Evolutionary conservation across 1,284 basidiomycete species (phyloP), one percentile per base, ranked within the genome.

Genomic region (Ganoderma boninense): DNA sequence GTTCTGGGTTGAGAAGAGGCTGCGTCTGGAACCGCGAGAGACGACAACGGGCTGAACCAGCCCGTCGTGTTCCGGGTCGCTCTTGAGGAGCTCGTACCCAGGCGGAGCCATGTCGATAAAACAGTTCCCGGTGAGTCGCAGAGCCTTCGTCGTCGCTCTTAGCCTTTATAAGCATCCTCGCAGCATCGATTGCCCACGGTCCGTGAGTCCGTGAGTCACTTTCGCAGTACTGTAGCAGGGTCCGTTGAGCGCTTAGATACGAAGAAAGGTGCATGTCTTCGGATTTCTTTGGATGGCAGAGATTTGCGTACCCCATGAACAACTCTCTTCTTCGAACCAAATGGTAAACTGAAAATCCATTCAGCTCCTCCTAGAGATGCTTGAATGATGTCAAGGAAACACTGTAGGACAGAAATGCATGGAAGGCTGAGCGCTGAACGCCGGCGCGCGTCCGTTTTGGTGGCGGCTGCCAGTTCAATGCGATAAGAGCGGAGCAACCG

Each of bases 81-180:
- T 64, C 61, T 74, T 74, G 59, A 68, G 67, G 44, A 71, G 69
- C 62, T 74, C 69, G 69, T 71, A 74, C 14, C 67, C 73, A 56
- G 54, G 35, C 14, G 69, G 65, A n/a, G 73, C 73, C 73, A 71
- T 71, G 59, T 62, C 42, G 62, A 64, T 61, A 26, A 23, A 42
- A 44, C 60, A 43, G 40, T 29, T 16, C 46, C 26, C 32, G 62
- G 46, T 62, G 61, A 23, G 32, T 38, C 32, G 38, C 10, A 44
- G 57, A 23, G 32, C n/a, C 38, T 56, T 64, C 49, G 46, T 49
- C 35, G 18, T 14, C 18, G 23, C 49, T 1, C 4, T 6, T 32
- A 13, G 62, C 16, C 54, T 57, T 60, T 68, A 68, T 71, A 64
- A 66, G 67, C 62, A 5, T 32, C 11, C 11, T 26, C 23, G 49